Conservation (phyloP, 1,284 basidiomycete species). For the Puccinia sorghi region DNA sequence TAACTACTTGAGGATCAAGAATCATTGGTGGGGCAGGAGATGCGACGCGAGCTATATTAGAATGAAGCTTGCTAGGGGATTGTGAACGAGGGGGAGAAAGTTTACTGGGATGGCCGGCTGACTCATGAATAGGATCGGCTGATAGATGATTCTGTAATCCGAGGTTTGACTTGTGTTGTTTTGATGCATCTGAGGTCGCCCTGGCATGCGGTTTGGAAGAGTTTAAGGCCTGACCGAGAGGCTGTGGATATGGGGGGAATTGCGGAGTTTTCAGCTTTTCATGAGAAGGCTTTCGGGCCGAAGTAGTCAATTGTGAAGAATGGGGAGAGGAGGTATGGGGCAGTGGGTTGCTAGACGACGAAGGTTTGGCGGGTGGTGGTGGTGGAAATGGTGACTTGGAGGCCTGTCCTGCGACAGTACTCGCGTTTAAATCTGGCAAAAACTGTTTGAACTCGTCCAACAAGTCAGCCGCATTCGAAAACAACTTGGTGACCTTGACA, state of each 20-base stretch:
- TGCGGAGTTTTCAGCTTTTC: constrained; percentile 12
- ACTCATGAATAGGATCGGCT: constrained; percentile 22
- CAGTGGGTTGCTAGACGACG: constrained; percentile 17
- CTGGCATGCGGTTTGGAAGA: constrained; percentile 12
- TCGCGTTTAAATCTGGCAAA: constrained; percentile 43
- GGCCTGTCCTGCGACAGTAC: not conserved
- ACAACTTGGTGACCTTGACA: constrained; percentile 44
- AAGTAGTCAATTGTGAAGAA: constrained; percentile 13
- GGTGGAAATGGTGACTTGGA: constrained; percentile 18
- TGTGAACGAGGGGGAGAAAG: constrained; percentile 17
- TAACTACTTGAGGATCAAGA: constrained; percentile 37
- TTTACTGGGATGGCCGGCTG: not conserved
- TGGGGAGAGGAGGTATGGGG: constrained; percentile 10
- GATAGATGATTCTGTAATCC: not conserved
- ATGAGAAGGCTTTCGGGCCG: constrained; percentile 9
- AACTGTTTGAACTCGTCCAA: constrained; percentile 50
- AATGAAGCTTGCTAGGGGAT: constrained; percentile 7
- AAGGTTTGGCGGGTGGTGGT: constrained; percentile 8
- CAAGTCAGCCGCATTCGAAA: constrained; percentile 34
- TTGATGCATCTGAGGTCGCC: constrained; percentile 13
- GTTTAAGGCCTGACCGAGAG: not conserved
- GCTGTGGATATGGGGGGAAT: not conserved
- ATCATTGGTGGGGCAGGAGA: constrained; percentile 14
- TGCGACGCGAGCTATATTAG: constrained; percentile 8
- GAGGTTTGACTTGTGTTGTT: not conserved